A percentile compares a stretch with the other conserved stretches of the same genome.
These are phyloP conservation scores for Neonectria faginata DNA, from an alignment of 2,329 filamentous ascomycete genomes.

Conservation along the genomic window DNA sequence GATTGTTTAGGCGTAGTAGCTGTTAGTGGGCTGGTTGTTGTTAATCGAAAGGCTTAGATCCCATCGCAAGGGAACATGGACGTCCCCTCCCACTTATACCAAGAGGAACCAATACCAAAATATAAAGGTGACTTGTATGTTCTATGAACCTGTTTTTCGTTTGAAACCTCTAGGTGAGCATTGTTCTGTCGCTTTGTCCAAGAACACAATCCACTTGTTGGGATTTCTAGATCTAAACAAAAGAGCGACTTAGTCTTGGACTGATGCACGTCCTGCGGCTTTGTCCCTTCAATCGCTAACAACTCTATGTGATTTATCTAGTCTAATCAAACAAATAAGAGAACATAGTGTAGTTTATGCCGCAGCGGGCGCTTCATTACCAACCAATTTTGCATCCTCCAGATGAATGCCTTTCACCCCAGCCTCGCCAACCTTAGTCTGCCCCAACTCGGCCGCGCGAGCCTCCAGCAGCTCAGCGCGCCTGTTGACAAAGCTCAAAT, in stretches of 20 bases:
- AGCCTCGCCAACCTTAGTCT: slow-evolving; percentile 13
- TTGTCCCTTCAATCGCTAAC: slow-evolving; percentile 1
- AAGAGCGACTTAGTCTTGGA: background rate
- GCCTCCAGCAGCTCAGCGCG: slow-evolving; percentile 66
- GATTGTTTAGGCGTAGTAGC: no score
- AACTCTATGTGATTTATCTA: slow-evolving; percentile 16
- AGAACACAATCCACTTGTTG: background rate
- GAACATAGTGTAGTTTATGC: background rate
- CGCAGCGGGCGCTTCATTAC: slow-evolving; percentile 10
- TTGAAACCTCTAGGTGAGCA: background rate
- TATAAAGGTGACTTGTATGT: background rate
- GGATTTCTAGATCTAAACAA: background rate
- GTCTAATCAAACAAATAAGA: slow-evolving; percentile 10
- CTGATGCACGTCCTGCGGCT: background rate
- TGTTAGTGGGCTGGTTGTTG: background rate
- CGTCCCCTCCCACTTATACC: background rate
- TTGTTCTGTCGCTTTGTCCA: background rate
- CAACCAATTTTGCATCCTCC: background rate
- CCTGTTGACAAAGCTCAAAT: slow-evolving; percentile 84
- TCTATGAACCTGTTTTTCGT: background rate
- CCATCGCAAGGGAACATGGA: background rate
- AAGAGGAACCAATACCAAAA: background rate
- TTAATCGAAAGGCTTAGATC: background rate
- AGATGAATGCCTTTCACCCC: slow-evolving; percentile 5
- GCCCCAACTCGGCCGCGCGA: slow-evolving; percentile 17